Evolutionary conservation across 176 grass and related monocot genomes (phyloP).

Genomic region (Raddia distichophylla): DNA sequence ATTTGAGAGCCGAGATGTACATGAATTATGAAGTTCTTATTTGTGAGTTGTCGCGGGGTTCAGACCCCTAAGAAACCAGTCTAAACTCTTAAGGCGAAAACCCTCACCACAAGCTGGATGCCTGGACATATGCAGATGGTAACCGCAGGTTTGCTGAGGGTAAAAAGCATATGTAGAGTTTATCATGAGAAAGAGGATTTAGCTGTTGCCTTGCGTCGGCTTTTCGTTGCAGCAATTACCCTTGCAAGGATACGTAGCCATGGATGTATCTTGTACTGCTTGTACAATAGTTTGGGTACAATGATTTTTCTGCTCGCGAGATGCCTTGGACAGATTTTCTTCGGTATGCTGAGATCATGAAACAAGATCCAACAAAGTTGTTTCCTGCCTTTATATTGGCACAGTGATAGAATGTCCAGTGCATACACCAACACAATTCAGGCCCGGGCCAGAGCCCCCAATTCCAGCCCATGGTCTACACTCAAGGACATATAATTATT

Average conservation of each 20-base stretch:
- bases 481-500: no score
- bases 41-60: constrained; percentile 17
- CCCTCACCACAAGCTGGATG: not conserved
- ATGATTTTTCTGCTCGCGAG: constrained; percentile 2
- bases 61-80: constrained; percentile 23
- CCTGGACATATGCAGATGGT: no score
- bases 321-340: not conserved
- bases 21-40: constrained; percentile 39
- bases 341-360: constrained; percentile 13
- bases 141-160: constrained; percentile 19
- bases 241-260: constrained; percentile 8
- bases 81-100: constrained; percentile 38
- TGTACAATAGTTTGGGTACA: constrained; percentile 55
- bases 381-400: not conserved
- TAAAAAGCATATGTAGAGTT: constrained; percentile 38
- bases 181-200: constrained; percentile 11
- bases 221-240: not conserved
- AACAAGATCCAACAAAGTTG: not conserved
- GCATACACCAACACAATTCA: no score
- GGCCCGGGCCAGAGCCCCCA: no score
- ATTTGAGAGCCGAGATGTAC: constrained; percentile 40
- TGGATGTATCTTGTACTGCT: constrained; percentile 39
- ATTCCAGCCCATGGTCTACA: no score
- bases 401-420: not conserved
- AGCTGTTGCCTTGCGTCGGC: not conserved